A percentile compares a stretch with the other conserved stretches of the same genome.
These are phyloP conservation scores for Yamadazyma sp. DNA, from an alignment of 805 yeast species.

Conservation along the genomic window DNA sequence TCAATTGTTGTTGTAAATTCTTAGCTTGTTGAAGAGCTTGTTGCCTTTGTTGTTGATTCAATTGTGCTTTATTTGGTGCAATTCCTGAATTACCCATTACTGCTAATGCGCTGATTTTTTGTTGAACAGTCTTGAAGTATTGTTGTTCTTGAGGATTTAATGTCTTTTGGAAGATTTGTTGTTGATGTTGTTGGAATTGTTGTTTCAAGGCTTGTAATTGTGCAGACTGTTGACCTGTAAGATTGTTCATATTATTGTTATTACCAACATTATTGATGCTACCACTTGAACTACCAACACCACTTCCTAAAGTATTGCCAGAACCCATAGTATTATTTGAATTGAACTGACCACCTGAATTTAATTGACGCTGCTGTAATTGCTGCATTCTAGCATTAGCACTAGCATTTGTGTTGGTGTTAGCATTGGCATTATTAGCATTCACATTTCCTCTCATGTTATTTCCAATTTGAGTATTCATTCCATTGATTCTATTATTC, in stretches of 20 bases:
- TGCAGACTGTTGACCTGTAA: conserved; percentile 21
- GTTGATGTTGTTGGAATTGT: conserved; percentile 37
- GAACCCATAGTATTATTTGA: no score
- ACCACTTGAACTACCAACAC: no score
- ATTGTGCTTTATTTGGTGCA: conserved; percentile 40
- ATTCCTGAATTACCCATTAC: conserved; percentile 42
- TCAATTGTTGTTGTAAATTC: conserved; percentile 31
- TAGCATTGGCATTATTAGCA: no score
- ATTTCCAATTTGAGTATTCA: no score
- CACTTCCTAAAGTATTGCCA: background rate
- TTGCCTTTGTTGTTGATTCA: conserved; percentile 43
- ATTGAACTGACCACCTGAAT: no score
- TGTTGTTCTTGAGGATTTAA: conserved; percentile 42
- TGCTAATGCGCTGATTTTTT: conserved; percentile 37
- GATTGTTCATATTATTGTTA: conserved; percentile 5
- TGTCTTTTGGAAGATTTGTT: conserved; percentile 42
- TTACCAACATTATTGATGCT: no score
- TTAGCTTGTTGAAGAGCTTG: conserved; percentile 44
- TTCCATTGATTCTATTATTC: no score
- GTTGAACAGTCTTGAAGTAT: conserved; percentile 37
- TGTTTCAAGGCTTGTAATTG: conserved; percentile 16
- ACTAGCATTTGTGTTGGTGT: no score
- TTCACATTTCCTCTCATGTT: no score
- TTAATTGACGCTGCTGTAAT: conserved; percentile 15
- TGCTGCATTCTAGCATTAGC: conserved; percentile 16